A percentile compares a stretch with the other conserved stretches of the same genome.
These are phyloP conservation scores for Lipomyces starkeyi DNA, from an alignment of 805 yeast species.

Conservation along the genomic window DNA sequence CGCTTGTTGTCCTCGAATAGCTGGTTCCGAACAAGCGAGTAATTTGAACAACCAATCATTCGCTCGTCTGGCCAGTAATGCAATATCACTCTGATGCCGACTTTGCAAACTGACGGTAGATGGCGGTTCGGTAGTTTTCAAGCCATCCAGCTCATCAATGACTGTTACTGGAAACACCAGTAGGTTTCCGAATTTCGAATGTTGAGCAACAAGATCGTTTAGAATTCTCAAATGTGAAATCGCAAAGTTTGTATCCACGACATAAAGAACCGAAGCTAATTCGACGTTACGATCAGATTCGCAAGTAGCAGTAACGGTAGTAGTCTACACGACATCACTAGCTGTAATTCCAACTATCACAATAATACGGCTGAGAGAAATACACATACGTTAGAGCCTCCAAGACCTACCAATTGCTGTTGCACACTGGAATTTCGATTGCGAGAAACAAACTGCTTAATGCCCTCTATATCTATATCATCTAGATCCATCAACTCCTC, in stretches of 20 bases:
- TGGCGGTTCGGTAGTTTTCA: slow-evolving; percentile 56
- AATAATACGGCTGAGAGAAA: not conserved
- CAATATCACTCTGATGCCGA: slow-evolving; percentile 48
- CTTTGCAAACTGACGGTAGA: slow-evolving; percentile 6
- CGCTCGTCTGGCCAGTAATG: slow-evolving; percentile 69
- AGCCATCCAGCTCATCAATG: slow-evolving; percentile 79
- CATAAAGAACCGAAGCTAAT: slow-evolving; percentile 40
- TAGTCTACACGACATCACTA: not conserved
- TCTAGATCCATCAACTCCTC: slow-evolving; percentile 27
- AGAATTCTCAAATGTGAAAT: slow-evolving; percentile 68
- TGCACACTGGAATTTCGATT: slow-evolving; percentile 2
- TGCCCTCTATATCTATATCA: slow-evolving; percentile 4
- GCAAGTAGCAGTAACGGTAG: slow-evolving; percentile 4
- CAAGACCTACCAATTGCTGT: not conserved
- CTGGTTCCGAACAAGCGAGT: slow-evolving; percentile 58
- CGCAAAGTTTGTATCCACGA: slow-evolving; percentile 84
- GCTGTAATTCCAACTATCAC: not conserved
- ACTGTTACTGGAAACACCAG: slow-evolving; percentile 75
- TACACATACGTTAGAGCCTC: not conserved
- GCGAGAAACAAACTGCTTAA: not conserved
- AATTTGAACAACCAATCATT: slow-evolving; percentile 75
- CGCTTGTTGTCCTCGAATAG: slow-evolving; percentile 68
- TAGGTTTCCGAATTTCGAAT: slow-evolving; percentile 52
- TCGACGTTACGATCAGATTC: slow-evolving; percentile 6
- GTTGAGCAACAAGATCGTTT: slow-evolving; percentile 56